Conservation (phyloP, 2,329 filamentous ascomycete genomes). For the Colletotrichum liaoningense region DNA sequence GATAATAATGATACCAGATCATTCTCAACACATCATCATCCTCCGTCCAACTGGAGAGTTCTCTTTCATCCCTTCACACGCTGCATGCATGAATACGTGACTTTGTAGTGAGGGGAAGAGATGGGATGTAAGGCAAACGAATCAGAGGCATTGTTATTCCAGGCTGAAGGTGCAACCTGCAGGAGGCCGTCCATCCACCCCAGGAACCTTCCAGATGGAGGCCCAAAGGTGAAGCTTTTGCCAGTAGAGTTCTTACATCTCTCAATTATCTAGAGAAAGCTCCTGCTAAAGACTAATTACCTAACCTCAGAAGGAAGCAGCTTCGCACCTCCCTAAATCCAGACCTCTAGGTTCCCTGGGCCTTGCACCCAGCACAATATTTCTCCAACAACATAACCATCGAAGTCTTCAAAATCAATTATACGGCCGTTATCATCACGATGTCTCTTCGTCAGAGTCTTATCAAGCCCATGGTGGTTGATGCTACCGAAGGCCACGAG, state of each 20-base stretch:
- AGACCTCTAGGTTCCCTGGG: too few relatives aligned
- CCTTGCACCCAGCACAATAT: background rate
- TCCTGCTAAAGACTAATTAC: too few relatives aligned
- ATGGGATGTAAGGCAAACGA: background rate
- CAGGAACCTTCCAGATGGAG: background rate
- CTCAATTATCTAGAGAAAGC: background rate
- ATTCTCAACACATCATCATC: background rate
- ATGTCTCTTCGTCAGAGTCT: background rate
- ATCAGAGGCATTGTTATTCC: background rate
- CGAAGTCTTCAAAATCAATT: too few relatives aligned
- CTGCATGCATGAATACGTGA: background rate
- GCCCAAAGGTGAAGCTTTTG: background rate
- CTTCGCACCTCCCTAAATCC: background rate
- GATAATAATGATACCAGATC: background rate
- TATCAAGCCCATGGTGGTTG: background rate
- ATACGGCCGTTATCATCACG: background rate
- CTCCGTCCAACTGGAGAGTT: background rate
- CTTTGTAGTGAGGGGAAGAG: too few relatives aligned
- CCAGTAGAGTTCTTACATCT: background rate
- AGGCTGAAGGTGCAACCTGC: background rate
- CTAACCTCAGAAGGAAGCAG: background rate
- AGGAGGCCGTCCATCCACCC: background rate
- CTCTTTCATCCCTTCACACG: background rate
- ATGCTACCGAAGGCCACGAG: background rate
- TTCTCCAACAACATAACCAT: too few relatives aligned